Base-by-base conservation (phyloP, 2,329 filamentous ascomycete species). In the Alternaria angustiovoidea region DNA sequence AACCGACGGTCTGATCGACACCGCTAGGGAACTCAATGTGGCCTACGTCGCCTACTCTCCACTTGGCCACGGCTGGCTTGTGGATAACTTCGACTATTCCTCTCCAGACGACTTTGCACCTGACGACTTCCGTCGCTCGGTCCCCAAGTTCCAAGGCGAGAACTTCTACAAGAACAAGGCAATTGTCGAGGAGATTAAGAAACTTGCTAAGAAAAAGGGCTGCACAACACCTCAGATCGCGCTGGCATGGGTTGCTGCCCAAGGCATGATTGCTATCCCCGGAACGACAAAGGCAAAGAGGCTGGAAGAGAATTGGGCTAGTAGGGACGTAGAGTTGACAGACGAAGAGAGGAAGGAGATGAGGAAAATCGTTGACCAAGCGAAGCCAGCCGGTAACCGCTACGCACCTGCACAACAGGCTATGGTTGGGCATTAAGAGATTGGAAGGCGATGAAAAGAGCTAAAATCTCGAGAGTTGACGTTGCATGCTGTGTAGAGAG, bases 151-250 rank as follows among this genome's bases (percentile, higher is more conserved):
- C 63, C 66, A 71, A 53, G 72, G 65, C 5, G 81, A 74, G 18
- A 77, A 77, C 51, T 72, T 75, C 53, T 66, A 70, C 51, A 66
- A 67, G 51, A 78, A 79, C 56, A 59, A 70, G 36, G 60, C 66
- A 8, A 66, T 77, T 14, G 72, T 77, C 1, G 65, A 72, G 18
- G 51, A 66, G 26, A 59, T 78, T 6, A 65, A 66, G 55, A 64
- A 62, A 41, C 32, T 78, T 7, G 75, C 75, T 2, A 42, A 55
- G 22, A 62, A 66, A 58, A 88, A 89, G 73, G 82, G 79, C 1
- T 82, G 79, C 54, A 88, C 88, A 0, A 66, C 85, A 0, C 81
- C 82, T 0, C 88, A 91, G 71, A 71, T 91, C 36, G 83, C 85
- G 0, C 54, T 77, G 2, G 74, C 73, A 2, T 78, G 74, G 73